phyloP scores from a whole-genome alignment of 75 land plant species.

The Pseudotsuga menziesii region DNA sequence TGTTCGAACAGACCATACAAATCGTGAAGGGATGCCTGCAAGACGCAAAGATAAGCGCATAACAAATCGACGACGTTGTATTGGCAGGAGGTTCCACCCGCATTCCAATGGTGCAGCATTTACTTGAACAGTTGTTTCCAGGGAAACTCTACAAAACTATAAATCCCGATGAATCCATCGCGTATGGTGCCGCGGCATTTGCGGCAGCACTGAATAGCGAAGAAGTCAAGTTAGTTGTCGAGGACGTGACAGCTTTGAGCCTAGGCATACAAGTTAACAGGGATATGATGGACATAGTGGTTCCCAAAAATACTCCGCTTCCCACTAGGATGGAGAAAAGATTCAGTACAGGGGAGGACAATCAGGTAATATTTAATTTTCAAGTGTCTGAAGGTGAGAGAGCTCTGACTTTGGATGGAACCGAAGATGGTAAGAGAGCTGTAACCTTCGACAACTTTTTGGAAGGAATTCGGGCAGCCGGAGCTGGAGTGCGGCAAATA shows the following conservation, averaged over 20 bases:
- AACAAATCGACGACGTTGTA: conserved; percentile 16
- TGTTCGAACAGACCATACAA: conserved; percentile 23
- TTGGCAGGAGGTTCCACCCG: conserved; percentile 27
- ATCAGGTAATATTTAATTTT: conserved; percentile 12
- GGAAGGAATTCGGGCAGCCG: conserved; percentile 16
- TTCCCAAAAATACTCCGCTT: conserved; percentile 21
- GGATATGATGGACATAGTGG: conserved; percentile 21
- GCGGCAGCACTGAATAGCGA: conserved; percentile 18
- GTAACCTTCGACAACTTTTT: no score
- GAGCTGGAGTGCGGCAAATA: conserved; percentile 13
- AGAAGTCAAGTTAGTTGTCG: conserved; percentile 11
- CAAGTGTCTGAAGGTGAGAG: conserved; percentile 1
- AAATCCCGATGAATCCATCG: conserved; percentile 10
- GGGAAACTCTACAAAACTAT: not conserved
- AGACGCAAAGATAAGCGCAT: conserved; percentile 19
- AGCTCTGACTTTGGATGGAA: not conserved
- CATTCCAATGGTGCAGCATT: conserved; percentile 22
- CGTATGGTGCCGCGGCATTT: conserved; percentile 26
- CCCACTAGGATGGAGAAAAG: conserved; percentile 15
- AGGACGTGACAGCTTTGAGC: conserved; percentile 20
- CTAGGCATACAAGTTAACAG: conserved; percentile 16
- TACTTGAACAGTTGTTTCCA: not conserved
- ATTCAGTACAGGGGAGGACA: conserved; percentile 11
- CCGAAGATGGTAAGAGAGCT: no score
- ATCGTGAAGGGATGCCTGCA: conserved; percentile 17